Evolutionary conservation across 495 filamentous ascomycete species (phyloP), one percentile per base, ranked within the genome.

Genomic region (Penicillium chermesinum): DNA sequence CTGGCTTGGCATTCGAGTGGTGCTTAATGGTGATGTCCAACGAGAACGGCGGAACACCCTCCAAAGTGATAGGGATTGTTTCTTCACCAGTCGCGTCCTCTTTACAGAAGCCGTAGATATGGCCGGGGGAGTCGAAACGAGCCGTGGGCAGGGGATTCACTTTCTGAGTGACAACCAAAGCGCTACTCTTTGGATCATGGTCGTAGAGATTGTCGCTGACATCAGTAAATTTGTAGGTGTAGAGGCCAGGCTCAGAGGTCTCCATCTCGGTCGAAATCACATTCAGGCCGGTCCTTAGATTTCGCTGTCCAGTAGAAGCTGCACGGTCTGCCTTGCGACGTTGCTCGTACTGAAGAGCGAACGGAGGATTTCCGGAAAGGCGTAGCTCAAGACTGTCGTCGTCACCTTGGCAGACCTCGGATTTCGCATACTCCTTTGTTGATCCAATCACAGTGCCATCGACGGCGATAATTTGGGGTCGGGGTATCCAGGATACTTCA

Each of bases 1-100:
- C 90, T 3, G 89, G 85, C 49, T 85, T 82, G 4, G 84, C 79
- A 12, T 81, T 84, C 39, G 83, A 83, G 53, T 91, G 85, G 58
- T 96, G 93, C 69, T 89, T 96, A 66, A 98, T 88, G 51, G 87
- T 86, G 36, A 97, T 73, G 57, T 96, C 93, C 9, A 96, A 67
- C 33, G 81, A 83, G 68, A 98, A 98, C 0, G 93, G 93, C 3
- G 93, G 81, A n/a, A 80, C 69, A 19, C 93, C 93, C 35, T 82
- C 82, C 14, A 98, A 72, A 0, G 76, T 82, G 36, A 98, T 82
- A 0, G 93, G 90, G 46, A 98, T 90, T 8, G 83, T 77, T 60
- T 97, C 89, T 43, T 89, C 86, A 34, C 82, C 83, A 36, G 75
- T 77, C n/a, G 82, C 75, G 48, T 94, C 89, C 32, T 86, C 82